These are phyloP conservation scores for Linderniella brevidens DNA, from an alignment of 257 asterid genomes.

Conservation along the genomic window DNA sequence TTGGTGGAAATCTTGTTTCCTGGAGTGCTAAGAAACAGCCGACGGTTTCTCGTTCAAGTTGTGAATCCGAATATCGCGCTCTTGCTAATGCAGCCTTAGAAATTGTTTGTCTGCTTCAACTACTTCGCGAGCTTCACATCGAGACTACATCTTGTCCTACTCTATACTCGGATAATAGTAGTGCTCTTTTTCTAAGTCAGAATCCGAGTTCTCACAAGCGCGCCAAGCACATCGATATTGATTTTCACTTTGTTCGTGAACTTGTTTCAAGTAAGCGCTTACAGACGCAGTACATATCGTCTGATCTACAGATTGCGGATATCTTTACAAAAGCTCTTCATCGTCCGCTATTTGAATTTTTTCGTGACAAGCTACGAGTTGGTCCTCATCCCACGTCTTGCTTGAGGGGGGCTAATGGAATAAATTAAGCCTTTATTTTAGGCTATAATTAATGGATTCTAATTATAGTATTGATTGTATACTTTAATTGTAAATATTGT, in stretches of 20 bases:
- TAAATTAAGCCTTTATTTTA: too few species aligned
- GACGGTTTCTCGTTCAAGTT: neutral
- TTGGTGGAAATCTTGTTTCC: constrained; percentile 2
- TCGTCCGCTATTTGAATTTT: too few species aligned
- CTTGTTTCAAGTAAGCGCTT: too few species aligned
- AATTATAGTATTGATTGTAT: too few species aligned
- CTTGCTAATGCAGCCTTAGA: neutral
- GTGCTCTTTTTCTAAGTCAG: constrained; percentile 1
- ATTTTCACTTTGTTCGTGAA: neutral
- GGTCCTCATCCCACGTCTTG: too few species aligned
- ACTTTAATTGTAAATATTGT: too few species aligned
- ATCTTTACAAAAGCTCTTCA: too few species aligned
- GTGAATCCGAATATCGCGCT: constrained; percentile 1
- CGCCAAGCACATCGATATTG: constrained; percentile 2
- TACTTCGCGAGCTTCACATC: constrained; percentile 1
- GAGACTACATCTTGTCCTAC: neutral
- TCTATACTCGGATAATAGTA: neutral
- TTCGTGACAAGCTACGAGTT: too few species aligned
- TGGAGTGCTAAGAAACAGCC: constrained; percentile 3
- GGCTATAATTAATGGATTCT: too few species aligned
- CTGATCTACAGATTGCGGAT: too few species aligned
- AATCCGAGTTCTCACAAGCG: neutral
- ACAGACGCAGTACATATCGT: too few species aligned
- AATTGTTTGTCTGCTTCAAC: neutral
- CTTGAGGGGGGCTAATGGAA: too few species aligned